A percentile compares a stretch with the other conserved stretches of the same genome.
Evolutionary conservation across 2,329 filamentous ascomycete species (phyloP).

Genomic region (Cladophialophora exuberans): DNA sequence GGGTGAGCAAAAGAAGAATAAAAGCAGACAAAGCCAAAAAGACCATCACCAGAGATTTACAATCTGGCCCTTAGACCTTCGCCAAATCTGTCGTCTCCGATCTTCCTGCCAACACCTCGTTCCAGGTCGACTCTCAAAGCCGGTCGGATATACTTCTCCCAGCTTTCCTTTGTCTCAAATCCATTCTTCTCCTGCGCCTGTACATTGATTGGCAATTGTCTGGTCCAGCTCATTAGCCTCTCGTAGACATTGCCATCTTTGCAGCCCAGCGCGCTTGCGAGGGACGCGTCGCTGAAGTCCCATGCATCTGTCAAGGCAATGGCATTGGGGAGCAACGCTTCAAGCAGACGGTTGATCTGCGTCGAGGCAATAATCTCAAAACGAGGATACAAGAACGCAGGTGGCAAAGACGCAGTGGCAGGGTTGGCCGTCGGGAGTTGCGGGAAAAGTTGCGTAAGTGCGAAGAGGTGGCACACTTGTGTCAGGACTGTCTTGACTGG

Average conservation of each 20-base stretch:
- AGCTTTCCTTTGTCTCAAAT: not conserved
- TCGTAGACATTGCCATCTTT: constrained; percentile 1
- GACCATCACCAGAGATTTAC: not conserved
- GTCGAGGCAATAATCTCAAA: not conserved
- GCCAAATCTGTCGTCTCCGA: not conserved
- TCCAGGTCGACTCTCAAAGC: not conserved
- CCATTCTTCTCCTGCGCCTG: not conserved
- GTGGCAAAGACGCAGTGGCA: not conserved
- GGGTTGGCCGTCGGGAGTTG: not conserved
- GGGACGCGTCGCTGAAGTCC: not conserved
- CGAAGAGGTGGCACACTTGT: not conserved
- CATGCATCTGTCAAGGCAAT: not conserved
- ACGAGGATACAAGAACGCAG: not conserved
- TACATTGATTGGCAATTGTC: not conserved
- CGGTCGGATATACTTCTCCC: not conserved
- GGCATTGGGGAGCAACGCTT: not conserved
- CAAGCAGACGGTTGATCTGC: not conserved
- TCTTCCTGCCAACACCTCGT: not conserved
- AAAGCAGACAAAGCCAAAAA: too few species aligned
- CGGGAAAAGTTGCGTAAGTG: not conserved
- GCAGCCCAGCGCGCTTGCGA: not conserved
- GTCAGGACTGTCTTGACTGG: not conserved
- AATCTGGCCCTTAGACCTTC: not conserved
- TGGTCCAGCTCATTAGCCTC: not conserved
- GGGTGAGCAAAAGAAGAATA: too few species aligned